These are phyloP conservation scores for Alloteropsis semialata DNA, from an alignment of 176 grass and related monocot species.

Conservation along the genomic window DNA sequence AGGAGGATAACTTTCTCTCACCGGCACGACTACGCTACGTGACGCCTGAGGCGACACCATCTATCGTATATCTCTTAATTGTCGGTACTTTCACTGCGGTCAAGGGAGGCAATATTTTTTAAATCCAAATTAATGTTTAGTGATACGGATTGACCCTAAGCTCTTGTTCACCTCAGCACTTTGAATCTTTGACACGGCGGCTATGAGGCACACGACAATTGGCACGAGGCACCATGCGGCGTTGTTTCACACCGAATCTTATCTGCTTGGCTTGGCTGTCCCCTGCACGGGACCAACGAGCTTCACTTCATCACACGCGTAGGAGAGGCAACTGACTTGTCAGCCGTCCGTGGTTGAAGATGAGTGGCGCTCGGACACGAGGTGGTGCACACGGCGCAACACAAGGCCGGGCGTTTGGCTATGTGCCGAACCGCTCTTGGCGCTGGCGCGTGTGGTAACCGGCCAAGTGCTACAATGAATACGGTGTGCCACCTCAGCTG, in stretches of 20 bases:
- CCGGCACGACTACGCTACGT: background rate
- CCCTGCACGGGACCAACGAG: background rate
- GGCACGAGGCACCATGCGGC: background rate
- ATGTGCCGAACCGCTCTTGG: background rate
- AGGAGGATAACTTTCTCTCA: background rate
- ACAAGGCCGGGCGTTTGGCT: background rate
- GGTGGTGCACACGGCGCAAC: background rate
- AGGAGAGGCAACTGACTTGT: background rate
- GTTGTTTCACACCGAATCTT: background rate
- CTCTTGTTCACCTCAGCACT: background rate
- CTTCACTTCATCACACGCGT: background rate
- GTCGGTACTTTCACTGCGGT: background rate
- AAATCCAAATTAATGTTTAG: background rate
- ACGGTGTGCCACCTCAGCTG: background rate
- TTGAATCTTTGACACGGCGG: background rate
- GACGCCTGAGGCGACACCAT: background rate
- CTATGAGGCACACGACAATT: background rate
- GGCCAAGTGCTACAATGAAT: no score
- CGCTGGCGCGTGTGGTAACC: background rate
- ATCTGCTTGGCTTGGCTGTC: background rate
- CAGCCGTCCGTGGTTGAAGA: background rate
- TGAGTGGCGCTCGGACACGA: background rate
- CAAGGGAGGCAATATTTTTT: background rate
- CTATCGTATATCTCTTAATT: background rate
- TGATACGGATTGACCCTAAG: background rate